phyloP scores from a whole-genome alignment of 768 basidiomycete genomes.

The Mycena kentingensis region DNA sequence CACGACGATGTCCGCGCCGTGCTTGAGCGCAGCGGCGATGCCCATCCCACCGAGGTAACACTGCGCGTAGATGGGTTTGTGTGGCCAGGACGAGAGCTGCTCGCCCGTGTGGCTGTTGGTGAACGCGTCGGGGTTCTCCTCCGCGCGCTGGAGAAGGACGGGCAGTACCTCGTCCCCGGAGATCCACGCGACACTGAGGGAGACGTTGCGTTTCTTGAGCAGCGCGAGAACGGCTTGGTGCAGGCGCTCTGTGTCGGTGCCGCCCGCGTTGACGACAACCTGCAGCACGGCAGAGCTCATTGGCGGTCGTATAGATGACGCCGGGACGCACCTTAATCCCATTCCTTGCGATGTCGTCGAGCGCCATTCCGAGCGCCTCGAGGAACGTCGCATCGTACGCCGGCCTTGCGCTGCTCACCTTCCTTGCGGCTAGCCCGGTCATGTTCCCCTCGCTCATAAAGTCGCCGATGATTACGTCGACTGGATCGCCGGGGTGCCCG shows the following conservation, averaged over 20 bases:
- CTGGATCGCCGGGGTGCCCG: slow-evolving; percentile 15
- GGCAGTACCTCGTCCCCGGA: slow-evolving; percentile 23
- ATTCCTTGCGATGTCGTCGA: slow-evolving; percentile 15
- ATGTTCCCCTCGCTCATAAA: slow-evolving; percentile 23
- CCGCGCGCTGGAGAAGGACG: slow-evolving; percentile 7
- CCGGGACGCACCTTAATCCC: slow-evolving; percentile 14
- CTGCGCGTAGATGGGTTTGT: slow-evolving; percentile 21
- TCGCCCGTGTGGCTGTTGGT: slow-evolving; percentile 14
- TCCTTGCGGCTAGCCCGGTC: slow-evolving; percentile 13
- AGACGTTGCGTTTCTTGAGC: slow-evolving; percentile 6
- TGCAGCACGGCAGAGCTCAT: background rate
- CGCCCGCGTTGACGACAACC: slow-evolving; percentile 21
- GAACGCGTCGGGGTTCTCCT: slow-evolving; percentile 7
- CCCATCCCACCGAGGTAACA: slow-evolving; percentile 21
- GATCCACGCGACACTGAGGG: slow-evolving; percentile 18
- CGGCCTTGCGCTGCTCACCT: slow-evolving; percentile 2
- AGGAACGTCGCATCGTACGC: slow-evolving; percentile 14
- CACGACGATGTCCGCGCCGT: slow-evolving; percentile 21
- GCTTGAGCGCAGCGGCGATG: slow-evolving; percentile 16
- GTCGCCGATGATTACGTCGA: slow-evolving; percentile 21
- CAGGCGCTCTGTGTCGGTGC: slow-evolving; percentile 15
- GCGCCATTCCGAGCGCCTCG: slow-evolving; percentile 10
- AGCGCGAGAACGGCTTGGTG: slow-evolving; percentile 7
- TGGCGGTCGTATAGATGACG: background rate
- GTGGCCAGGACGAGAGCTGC: slow-evolving; percentile 14